Percentiles rank a stretch among this genome's conserved stretches.
These are phyloP conservation scores for Podaxis sp. DNA, from an alignment of 768 basidiomycete genomes.

Conservation along the genomic window DNA sequence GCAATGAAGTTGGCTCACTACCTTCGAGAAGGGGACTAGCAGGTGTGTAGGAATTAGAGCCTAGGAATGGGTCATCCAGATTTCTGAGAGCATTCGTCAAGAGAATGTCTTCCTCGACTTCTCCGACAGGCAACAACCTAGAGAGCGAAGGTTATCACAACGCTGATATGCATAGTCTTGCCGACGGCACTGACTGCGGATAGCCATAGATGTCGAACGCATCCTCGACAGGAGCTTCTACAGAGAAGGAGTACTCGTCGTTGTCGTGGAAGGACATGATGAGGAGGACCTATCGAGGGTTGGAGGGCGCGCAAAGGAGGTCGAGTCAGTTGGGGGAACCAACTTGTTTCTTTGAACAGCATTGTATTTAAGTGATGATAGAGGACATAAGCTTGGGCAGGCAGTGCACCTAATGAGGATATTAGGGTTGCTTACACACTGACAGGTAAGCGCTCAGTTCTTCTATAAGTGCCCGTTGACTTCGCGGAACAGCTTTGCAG, in stretches of 20 bases:
- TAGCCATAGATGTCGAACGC: background rate
- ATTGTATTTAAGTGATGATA: background rate
- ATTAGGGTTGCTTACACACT: background rate
- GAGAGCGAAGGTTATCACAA: background rate
- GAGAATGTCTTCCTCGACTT: background rate
- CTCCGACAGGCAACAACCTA: background rate
- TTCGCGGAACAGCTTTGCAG: background rate
- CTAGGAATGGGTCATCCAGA: background rate
- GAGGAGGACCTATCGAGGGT: background rate
- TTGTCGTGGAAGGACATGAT: background rate
- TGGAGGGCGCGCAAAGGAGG: background rate
- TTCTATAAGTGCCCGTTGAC: background rate
- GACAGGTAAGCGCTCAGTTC: background rate
- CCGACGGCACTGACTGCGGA: background rate
- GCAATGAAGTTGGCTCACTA: background rate
- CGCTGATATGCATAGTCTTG: too few species aligned
- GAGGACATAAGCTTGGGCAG: background rate
- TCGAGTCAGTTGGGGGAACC: background rate
- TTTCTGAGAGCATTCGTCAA: background rate
- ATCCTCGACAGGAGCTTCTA: constrained; percentile 4
- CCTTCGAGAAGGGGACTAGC: background rate
- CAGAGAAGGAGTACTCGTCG: constrained; percentile 1
- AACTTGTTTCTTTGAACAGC: background rate
- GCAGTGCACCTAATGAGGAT: background rate
- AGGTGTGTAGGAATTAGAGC: background rate